Percentiles rank a stretch among this genome's conserved stretches.
Conservation (phyloP, 2,329 filamentous ascomycete species). For the Blastomyces percursus region DNA sequence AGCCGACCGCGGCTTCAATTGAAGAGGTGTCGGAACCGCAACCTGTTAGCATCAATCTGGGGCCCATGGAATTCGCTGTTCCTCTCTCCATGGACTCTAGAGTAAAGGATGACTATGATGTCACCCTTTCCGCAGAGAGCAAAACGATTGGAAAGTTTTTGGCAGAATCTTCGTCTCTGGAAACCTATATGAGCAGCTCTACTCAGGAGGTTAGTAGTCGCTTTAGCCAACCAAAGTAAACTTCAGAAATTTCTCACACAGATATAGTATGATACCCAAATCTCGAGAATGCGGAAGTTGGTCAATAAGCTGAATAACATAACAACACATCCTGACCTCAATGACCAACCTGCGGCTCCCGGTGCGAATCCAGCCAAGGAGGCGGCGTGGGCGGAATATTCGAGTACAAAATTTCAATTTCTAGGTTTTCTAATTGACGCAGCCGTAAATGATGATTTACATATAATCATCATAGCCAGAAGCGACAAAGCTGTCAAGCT, state of each 20-base stretch:
- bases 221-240: not conserved
- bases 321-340: constrained; percentile 36
- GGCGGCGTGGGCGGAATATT: constrained; percentile 38
- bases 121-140: constrained; percentile 21
- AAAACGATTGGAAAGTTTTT: constrained; percentile 25
- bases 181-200: not conserved
- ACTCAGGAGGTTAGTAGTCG: not conserved
- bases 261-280: constrained; percentile 18
- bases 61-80: constrained; percentile 31
- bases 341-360: constrained; percentile 28
- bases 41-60: constrained; percentile 27
- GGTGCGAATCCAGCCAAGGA: constrained; percentile 27
- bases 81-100: constrained; percentile 35
- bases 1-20: not conserved
- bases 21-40: constrained; percentile 16
- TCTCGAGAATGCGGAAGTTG: constrained; percentile 26
- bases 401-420: constrained; percentile 37
- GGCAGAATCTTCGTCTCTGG: not conserved
- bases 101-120: constrained; percentile 34
- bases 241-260: constrained; percentile 11
- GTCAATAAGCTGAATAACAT: constrained; percentile 33
- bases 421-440: constrained; percentile 34
- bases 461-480: constrained; percentile 31
- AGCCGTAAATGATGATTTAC: constrained; percentile 25
- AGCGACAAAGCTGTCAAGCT: constrained; percentile 27